Conservation (phyloP, 805 yeast genomes). For the Barnettozyma populi region DNA sequence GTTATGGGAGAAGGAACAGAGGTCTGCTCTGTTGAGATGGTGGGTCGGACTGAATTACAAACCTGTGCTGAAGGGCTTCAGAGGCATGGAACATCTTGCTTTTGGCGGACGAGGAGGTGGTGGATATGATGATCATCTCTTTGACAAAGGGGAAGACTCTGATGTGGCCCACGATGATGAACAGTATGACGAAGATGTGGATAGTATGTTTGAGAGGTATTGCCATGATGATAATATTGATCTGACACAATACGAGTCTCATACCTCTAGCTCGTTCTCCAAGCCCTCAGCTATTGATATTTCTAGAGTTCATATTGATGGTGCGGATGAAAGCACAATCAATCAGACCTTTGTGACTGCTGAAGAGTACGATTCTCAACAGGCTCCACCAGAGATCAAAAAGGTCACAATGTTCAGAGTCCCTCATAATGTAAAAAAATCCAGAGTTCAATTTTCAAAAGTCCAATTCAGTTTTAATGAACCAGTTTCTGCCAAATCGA, state of each 20-base stretch:
- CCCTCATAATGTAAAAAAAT: not conserved
- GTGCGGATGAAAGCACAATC: conserved; percentile 2
- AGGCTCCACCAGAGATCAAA: not conserved
- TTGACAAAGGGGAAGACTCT: not conserved
- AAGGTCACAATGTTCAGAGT: not conserved
- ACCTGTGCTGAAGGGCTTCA: conserved; percentile 5
- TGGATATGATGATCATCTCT: conserved; percentile 1
- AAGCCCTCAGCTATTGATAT: not conserved
- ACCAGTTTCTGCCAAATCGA: conserved; percentile 6
- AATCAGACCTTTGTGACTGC: conserved; percentile 7
- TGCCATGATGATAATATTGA: not conserved
- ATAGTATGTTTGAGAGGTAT: not conserved
- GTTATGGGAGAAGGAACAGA: conserved; percentile 44
- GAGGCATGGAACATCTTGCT: conserved; percentile 4
- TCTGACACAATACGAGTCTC: not conserved
- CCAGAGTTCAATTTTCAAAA: conserved; percentile 2
- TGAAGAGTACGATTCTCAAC: not conserved
- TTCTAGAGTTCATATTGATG: not conserved
- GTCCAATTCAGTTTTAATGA: not conserved
- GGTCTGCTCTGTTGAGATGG: conserved; percentile 22
- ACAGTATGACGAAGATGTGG: not conserved
- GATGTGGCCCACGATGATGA: not conserved
- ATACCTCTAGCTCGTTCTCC: not conserved
- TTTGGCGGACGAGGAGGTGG: not conserved
- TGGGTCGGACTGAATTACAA: conserved; percentile 9